Evolutionary conservation across 1,284 basidiomycete genomes (phyloP).

Genomic region (Chondrostereum purpureum): DNA sequence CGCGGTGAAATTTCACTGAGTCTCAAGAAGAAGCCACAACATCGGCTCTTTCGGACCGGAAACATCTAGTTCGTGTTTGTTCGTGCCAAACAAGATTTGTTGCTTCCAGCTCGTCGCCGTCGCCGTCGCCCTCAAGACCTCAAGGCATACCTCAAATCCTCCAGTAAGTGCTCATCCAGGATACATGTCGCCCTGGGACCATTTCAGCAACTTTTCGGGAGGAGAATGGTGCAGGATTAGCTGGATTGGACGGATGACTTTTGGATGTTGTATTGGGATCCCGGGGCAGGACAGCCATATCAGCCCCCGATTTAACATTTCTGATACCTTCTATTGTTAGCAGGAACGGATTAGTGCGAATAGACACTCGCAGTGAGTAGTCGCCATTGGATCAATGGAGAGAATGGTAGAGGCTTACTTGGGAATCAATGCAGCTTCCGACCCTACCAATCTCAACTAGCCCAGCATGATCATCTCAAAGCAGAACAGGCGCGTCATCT

Average conservation of each 20-base stretch:
- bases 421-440: constrained; percentile 29
- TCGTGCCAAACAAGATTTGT: neutral
- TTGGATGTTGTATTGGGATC: constrained; percentile 26
- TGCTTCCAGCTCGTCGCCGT: neutral
- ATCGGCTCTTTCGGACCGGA: too few species aligned
- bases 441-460: constrained; percentile 29
- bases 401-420: neutral
- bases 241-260: constrained; percentile 28
- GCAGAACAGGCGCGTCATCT: constrained; percentile 79
- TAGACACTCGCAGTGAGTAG: constrained; percentile 31
- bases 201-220: constrained; percentile 3
- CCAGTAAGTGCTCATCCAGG: constrained; percentile 16
- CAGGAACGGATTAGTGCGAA: constrained; percentile 31
- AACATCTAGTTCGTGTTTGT: too few species aligned
- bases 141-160: constrained; percentile 12
- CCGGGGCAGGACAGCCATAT: neutral
- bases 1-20: too few species aligned
- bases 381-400: neutral
- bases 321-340: constrained; percentile 13
- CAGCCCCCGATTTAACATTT: constrained; percentile 11
- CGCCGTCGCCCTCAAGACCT: constrained; percentile 1
- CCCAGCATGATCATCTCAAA: constrained; percentile 85
- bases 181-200: constrained; percentile 13
- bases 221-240: constrained; percentile 23
- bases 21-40: too few species aligned